Conservation (phyloP, 768 basidiomycete genomes). For the Leucocoprinus leucothites region DNA sequence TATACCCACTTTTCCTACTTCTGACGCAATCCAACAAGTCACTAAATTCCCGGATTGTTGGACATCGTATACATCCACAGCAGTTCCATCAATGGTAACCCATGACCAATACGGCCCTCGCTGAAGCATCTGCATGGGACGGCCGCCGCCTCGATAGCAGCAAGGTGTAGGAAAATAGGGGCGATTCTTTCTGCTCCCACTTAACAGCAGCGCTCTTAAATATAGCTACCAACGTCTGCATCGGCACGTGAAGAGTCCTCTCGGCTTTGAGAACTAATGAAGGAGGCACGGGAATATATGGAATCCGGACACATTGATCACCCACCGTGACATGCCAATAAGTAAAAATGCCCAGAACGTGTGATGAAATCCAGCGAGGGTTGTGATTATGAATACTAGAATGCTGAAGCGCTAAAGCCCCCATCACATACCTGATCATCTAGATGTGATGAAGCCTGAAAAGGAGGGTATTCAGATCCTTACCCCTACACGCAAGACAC, state of each 20-base stretch:
- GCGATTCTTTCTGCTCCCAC: not conserved
- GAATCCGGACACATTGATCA: not conserved
- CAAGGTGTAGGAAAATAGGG: not conserved
- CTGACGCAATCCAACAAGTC: slow-evolving; percentile 23
- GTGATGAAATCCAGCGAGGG: not conserved
- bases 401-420: no score
- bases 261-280: not conserved
- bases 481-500: no score
- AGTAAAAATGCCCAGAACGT: not conserved
- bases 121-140: slow-evolving; percentile 14
- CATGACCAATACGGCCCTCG: slow-evolving; percentile 15
- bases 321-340: not conserved
- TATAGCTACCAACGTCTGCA: not conserved
- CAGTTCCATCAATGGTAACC: slow-evolving; percentile 15
- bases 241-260: no score
- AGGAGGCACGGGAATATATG: not conserved
- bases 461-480: no score
- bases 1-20: slow-evolving; percentile 19
- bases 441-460: no score
- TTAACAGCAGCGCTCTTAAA: not conserved
- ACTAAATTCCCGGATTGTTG: slow-evolving; percentile 11
- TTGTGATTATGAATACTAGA: not conserved
- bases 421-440: not conserved
- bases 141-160: not conserved
- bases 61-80: slow-evolving; percentile 9